Base-by-base conservation (phyloP, 202 grass and related monocot genomes). In the Bolboschoenoplectus hybrid region DNA sequence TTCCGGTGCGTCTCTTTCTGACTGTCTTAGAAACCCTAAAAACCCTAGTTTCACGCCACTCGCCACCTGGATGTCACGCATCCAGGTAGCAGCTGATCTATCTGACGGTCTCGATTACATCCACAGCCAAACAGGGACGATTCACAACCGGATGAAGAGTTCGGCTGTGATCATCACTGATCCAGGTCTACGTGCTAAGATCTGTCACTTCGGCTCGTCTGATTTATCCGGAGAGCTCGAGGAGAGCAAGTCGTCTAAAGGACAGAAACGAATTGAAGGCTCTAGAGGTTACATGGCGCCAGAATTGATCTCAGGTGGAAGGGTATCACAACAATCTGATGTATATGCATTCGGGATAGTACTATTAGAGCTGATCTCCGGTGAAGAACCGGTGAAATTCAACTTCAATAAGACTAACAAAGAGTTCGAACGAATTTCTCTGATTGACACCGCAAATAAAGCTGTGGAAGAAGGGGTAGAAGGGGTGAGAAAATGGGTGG, bases 231-330 rank as follows among this genome's bases (percentile, higher is more conserved):
- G 96, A 38, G 93, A 95, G 58, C 70, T 98, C 20, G 87, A 81
- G 17, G 79, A 82, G 10, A 45, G 58, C 17, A 67, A 64, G 6
- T 75, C 32, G 4, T 40, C 82, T 2, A 92, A 84, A 89, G 81
- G 87, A 0, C 74, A 87, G 77, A 85, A 85, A 84, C 86, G 87
- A 56, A 92, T 98, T 81, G 90, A 95, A 80, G 93, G 96, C 7
- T 88, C 84, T 58, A 94, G 96, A 73, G 93, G 91, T 38, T 98
- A 98, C 89, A 94, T 98, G 88, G 89, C 93, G 47, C 93, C 96
- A 47, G 96, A 98, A 85, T 60, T 95, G 4, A 88, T 88, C 49
- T 61, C 84, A 1, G 90, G 91, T 0, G 86, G 85, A 11, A 49
- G 26, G 7, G 74, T 92, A 1, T 86, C 93, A 8, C 79, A 85